These are phyloP conservation scores for Brachypodium distachyon DNA, from an alignment of 202 grass and related monocot genomes.

Conservation along the genomic window DNA sequence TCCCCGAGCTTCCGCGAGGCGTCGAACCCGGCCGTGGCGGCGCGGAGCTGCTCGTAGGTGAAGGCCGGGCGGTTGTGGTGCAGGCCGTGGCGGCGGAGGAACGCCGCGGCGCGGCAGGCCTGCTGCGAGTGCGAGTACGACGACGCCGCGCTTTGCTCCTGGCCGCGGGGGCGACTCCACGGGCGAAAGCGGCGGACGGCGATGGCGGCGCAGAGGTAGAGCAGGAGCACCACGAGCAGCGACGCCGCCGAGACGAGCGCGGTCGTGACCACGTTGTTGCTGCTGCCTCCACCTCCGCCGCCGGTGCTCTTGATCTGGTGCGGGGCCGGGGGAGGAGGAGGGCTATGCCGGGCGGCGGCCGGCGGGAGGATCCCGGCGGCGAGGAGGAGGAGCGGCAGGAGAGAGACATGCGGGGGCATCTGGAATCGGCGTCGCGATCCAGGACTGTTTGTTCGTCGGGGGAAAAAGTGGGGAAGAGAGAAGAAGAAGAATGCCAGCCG, in stretches of 20 bases:
- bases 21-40: slow-evolving; percentile 68
- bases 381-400: slow-evolving; percentile 10
- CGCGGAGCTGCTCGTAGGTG: slow-evolving; percentile 72
- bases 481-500: background rate
- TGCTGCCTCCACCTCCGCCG: background rate
- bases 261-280: slow-evolving; percentile 21
- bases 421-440: slow-evolving; percentile 20
- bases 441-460: slow-evolving; percentile 5
- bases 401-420: slow-evolving; percentile 36
- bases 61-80: slow-evolving; percentile 57
- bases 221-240: slow-evolving; percentile 41
- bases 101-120: slow-evolving; percentile 37
- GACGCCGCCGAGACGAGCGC: slow-evolving; percentile 32
- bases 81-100: slow-evolving; percentile 53
- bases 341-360: background rate
- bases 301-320: background rate
- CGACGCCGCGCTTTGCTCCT: background rate
- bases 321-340: background rate
- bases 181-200: slow-evolving; percentile 33
- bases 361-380: slow-evolving; percentile 8
- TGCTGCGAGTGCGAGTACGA: background rate
- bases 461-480: background rate
- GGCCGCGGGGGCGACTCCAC: background rate
- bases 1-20: slow-evolving; percentile 66
- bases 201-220: slow-evolving; percentile 51